These are phyloP conservation scores for Lentinula sp. DNA, from an alignment of 768 basidiomycete genomes.

Conservation along the genomic window DNA sequence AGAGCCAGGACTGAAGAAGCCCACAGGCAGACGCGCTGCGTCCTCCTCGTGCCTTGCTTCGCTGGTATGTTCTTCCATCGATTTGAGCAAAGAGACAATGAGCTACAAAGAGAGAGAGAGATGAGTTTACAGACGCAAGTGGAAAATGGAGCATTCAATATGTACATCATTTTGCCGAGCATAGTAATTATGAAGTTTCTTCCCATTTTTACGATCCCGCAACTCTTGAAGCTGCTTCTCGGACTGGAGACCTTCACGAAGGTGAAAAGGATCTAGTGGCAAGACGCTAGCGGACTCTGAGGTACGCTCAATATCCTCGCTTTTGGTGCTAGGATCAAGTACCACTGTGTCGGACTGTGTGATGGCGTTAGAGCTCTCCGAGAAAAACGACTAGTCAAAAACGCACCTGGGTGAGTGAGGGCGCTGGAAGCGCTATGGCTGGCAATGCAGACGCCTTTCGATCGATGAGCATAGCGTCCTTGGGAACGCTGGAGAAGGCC, in stretches of 20 bases:
- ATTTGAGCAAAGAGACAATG: conserved; percentile 53
- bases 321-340: conserved; percentile 29
- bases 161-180: conserved; percentile 43
- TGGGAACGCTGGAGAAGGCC: conserved; percentile 18
- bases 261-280: conserved; percentile 57
- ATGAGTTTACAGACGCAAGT: not conserved
- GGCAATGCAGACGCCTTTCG: conserved; percentile 15
- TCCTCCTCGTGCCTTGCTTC: conserved; percentile 50
- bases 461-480: conserved; percentile 27
- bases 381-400: conserved; percentile 6
- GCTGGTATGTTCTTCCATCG: conserved; percentile 57
- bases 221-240: not conserved
- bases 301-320: conserved; percentile 35
- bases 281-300: conserved; percentile 25
- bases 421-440: conserved; percentile 19
- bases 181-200: conserved; percentile 25
- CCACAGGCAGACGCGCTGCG: conserved; percentile 38
- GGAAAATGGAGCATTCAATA: not conserved
- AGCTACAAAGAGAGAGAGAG: conserved; percentile 30
- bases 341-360: conserved; percentile 45
- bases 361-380: conserved; percentile 12
- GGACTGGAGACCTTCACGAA: conserved; percentile 49
- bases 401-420: conserved; percentile 20
- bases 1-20: not conserved
- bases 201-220: not conserved